phyloP scores from a whole-genome alignment of 352 stramenopile genomes.

The Globisporangium echinulatum region DNA sequence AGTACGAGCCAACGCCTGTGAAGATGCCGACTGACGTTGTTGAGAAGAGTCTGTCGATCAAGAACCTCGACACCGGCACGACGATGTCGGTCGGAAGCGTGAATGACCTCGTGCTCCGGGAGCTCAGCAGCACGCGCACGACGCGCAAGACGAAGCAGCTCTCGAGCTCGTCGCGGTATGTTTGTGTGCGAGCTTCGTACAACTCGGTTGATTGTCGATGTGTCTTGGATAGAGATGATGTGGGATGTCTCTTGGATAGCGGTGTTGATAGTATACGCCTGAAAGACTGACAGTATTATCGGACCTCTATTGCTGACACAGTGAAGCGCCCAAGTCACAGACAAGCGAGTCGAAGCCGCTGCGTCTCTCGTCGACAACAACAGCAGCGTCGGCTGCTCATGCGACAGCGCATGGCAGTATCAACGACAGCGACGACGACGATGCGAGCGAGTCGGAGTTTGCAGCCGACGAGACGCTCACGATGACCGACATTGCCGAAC shows the following conservation, averaged over 20 bases:
- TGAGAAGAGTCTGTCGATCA: conserved; percentile 70
- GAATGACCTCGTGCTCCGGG: conserved; percentile 71
- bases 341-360: conserved; percentile 25
- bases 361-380: conserved; percentile 53
- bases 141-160: conserved; percentile 46
- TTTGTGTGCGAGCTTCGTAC: background rate
- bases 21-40: conserved; percentile 40
- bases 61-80: conserved; percentile 75
- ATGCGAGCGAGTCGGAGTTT: conserved; percentile 40
- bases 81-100: conserved; percentile 70
- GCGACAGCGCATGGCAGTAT: conserved; percentile 18
- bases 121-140: conserved; percentile 51
- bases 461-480: conserved; percentile 71
- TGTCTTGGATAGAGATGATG: too few relatives aligned
- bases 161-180: conserved; percentile 52
- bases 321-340: conserved; percentile 51
- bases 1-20: conserved; percentile 73
- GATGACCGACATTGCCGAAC: conserved; percentile 52
- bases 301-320: conserved; percentile 2
- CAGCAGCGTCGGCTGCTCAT: conserved; percentile 1
- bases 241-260: too few relatives aligned
- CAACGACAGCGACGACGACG: conserved; percentile 46
- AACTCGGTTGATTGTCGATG: too few relatives aligned
- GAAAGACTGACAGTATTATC: background rate
- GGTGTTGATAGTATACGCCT: conserved; percentile 2